Percentiles rank a stretch among this genome's conserved stretches.
phyloP scores from a whole-genome alignment of 345 rosid species.

The Euclidium syriacum region DNA sequence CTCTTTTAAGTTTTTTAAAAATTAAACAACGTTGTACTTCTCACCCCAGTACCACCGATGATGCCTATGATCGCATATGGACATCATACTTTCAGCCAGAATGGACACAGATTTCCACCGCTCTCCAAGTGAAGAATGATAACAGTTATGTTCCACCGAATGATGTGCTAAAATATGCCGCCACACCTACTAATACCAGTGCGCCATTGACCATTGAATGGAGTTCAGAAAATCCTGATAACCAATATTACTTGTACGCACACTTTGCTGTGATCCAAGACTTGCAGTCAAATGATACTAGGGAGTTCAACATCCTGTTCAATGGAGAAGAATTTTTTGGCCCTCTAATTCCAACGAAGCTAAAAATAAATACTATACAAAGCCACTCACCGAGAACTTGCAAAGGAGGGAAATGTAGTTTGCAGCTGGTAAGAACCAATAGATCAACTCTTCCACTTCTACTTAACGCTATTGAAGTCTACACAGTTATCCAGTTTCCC shows the following conservation, averaged over 20 bases:
- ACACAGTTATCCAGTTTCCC: not conserved
- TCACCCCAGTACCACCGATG: too few relatives aligned
- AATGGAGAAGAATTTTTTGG: not conserved
- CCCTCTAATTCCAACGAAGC: not conserved
- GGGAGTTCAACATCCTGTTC: conserved; percentile 12
- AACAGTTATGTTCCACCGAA: not conserved
- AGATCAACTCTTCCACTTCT: conserved; percentile 21
- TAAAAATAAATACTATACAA: conserved; percentile 4
- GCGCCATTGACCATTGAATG: not conserved
- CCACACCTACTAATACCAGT: not conserved
- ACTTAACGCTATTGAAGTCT: conserved; percentile 24
- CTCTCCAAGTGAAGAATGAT: not conserved
- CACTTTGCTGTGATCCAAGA: conserved; percentile 28
- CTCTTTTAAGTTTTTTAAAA: too few relatives aligned
- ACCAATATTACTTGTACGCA: not conserved
- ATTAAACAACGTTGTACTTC: too few relatives aligned
- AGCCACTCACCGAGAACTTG: not conserved
- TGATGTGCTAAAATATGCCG: not conserved
- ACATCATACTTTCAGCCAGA: not conserved
- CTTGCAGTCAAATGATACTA: conserved; percentile 8
- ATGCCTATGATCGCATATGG: conserved; percentile 21
- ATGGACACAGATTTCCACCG: too few relatives aligned
- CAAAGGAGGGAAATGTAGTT: not conserved
- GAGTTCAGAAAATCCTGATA: not conserved
- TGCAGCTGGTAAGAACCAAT: not conserved